Evolutionary conservation across 306 rosid genomes (phyloP).

Genomic region (Boehmeria nivea): DNA sequence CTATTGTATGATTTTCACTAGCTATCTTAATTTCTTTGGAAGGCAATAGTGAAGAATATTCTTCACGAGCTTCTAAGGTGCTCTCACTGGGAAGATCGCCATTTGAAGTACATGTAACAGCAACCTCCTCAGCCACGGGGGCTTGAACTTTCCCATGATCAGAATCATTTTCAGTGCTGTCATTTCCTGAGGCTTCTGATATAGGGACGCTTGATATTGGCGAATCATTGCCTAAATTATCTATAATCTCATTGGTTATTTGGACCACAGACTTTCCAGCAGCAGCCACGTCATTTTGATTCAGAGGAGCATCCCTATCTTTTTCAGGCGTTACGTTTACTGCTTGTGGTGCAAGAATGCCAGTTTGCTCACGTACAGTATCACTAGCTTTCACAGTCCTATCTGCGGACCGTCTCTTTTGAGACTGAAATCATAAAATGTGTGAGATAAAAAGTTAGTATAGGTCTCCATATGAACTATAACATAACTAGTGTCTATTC

Average conservation of each 20-base stretch:
- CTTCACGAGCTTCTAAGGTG: conserved; percentile 41
- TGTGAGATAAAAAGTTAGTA: conserved; percentile 4
- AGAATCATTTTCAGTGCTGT: conserved; percentile 34
- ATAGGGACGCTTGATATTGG: conserved; percentile 30
- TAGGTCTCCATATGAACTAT: background rate
- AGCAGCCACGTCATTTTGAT: conserved; percentile 38
- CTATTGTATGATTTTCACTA: conserved; percentile 33
- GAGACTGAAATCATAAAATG: conserved; percentile 40
- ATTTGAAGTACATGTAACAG: conserved; percentile 34
- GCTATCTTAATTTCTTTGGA: conserved; percentile 37
- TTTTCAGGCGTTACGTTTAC: conserved; percentile 33
- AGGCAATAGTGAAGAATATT: conserved; percentile 21
- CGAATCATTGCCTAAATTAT: conserved; percentile 25
- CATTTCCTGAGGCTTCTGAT: conserved; percentile 33
- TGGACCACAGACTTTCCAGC: conserved; percentile 27
- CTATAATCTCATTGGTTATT: conserved; percentile 34
- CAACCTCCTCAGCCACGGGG: conserved; percentile 33
- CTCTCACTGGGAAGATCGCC: conserved; percentile 39
- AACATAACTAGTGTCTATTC: background rate
- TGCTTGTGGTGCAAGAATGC: conserved; percentile 22
- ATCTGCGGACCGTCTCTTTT: conserved; percentile 29
- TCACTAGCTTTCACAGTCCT: conserved; percentile 30
- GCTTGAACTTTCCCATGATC: conserved; percentile 31
- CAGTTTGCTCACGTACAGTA: conserved; percentile 37
- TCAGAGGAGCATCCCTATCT: conserved; percentile 33